phyloP scores from a whole-genome alignment of 768 basidiomycete species.

The Amanita muscaria region DNA sequence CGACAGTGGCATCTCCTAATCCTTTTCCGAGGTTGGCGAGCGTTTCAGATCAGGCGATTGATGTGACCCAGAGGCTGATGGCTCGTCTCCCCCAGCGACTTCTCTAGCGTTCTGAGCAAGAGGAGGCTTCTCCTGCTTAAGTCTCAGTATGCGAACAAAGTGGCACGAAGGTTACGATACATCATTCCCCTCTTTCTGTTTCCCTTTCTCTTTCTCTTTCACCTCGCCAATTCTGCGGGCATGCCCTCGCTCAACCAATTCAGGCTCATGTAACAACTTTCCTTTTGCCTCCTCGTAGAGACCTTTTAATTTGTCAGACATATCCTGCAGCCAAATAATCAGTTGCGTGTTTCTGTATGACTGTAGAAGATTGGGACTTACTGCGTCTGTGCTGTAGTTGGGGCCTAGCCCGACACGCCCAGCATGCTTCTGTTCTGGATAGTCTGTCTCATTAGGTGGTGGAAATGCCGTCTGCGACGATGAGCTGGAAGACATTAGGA shows the following conservation, averaged over 20 bases:
- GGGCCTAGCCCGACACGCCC: constrained; percentile 38
- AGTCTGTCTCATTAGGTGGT: constrained; percentile 9
- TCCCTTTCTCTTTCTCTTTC: too few species aligned
- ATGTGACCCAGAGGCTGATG: too few species aligned
- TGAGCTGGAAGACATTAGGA: too few species aligned
- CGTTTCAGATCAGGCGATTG: too few species aligned
- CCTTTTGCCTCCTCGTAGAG: constrained; percentile 10
- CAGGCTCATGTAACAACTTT: constrained; percentile 7
- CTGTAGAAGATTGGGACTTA: constrained; percentile 14
- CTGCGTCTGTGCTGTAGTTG: constrained; percentile 26
- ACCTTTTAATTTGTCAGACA: constrained; percentile 7
- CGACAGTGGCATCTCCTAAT: too few species aligned
- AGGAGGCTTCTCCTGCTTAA: too few species aligned
- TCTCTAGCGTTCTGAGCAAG: too few species aligned
- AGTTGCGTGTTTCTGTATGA: background rate
- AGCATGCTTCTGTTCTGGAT: constrained; percentile 36
- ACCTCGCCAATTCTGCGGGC: constrained; percentile 6
- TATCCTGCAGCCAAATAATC: constrained; percentile 11
- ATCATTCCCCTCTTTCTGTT: background rate
- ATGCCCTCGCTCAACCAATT: constrained; percentile 8
- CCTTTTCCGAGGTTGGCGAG: too few species aligned
- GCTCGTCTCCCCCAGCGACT: too few species aligned
- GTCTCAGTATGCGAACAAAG: background rate
- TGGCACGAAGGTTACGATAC: background rate
- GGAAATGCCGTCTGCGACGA: too few species aligned